These are phyloP conservation scores for Suillus cothurnatus DNA, from an alignment of 768 basidiomycete genomes.

Conservation along the genomic window DNA sequence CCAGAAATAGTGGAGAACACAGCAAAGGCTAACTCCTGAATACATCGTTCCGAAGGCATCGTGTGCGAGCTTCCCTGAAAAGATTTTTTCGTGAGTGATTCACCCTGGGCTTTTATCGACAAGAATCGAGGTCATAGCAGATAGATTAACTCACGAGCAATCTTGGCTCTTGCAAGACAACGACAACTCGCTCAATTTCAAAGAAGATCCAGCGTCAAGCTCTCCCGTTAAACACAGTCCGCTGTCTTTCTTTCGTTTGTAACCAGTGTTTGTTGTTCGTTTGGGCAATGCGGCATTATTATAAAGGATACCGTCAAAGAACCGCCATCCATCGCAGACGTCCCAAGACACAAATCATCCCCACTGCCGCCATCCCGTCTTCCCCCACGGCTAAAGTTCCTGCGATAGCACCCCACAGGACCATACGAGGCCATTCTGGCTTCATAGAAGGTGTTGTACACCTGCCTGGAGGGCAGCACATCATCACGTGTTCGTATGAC, in stretches of 20 bases:
- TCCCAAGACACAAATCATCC: background rate
- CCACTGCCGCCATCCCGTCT: background rate
- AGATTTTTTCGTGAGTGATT: background rate
- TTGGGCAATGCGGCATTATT: too few relatives aligned
- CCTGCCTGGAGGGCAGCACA: background rate
- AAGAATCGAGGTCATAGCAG: background rate
- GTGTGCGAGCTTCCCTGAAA: background rate
- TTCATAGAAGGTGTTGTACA: background rate
- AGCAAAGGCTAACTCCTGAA: background rate
- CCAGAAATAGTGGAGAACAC: background rate
- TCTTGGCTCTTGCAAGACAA: background rate
- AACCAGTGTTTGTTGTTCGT: too few relatives aligned
- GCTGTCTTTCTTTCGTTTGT: background rate
- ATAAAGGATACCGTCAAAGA: too few relatives aligned
- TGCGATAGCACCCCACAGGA: background rate
- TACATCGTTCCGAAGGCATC: background rate
- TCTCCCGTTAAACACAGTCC: background rate
- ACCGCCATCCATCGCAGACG: background rate
- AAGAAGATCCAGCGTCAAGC: background rate
- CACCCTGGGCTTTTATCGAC: background rate
- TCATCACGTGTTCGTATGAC: background rate
- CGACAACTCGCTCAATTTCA: background rate
- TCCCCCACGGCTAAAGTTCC: background rate
- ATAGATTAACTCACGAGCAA: background rate
- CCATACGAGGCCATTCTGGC: background rate